These are phyloP conservation scores for Papiliotrema flavescens DNA, from an alignment of 1,284 basidiomycete species.

Conservation along the genomic window DNA sequence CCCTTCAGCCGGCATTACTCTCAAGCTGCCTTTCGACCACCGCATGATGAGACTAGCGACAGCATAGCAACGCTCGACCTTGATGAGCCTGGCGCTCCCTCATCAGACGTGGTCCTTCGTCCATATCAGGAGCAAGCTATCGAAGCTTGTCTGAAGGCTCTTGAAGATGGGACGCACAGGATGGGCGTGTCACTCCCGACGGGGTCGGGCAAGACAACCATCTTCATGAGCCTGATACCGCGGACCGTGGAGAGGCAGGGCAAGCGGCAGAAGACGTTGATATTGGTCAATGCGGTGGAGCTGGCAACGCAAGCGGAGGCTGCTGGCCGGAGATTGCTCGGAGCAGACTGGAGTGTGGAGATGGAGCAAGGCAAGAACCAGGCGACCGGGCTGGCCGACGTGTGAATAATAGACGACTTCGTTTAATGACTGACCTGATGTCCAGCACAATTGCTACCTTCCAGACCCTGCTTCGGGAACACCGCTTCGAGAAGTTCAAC, in stretches of 20 bases:
- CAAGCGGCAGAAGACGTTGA: slow-evolving; percentile 25
- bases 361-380: slow-evolving; percentile 80
- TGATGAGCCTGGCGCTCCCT: not conserved
- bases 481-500: slow-evolving; percentile 75
- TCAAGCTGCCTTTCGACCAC: too few relatives aligned
- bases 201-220: slow-evolving; percentile 88
- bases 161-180: slow-evolving; percentile 61
- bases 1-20: too few relatives aligned
- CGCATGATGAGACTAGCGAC: too few relatives aligned
- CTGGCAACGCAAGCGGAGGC: slow-evolving; percentile 82
- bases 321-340: slow-evolving; percentile 65
- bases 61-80: too few relatives aligned
- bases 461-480: slow-evolving; percentile 70
- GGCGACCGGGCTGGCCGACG: slow-evolving; percentile 77
- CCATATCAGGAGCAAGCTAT: slow-evolving; percentile 90
- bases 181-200: slow-evolving; percentile 93
- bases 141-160: slow-evolving; percentile 68
- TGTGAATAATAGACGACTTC: slow-evolving; percentile 54
- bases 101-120: slow-evolving; percentile 52
- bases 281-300: slow-evolving; percentile 55
- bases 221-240: slow-evolving; percentile 76
- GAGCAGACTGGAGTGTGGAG: slow-evolving; percentile 69
- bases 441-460: slow-evolving; percentile 84
- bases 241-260: slow-evolving; percentile 6
- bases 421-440: not conserved